These are phyloP conservation scores for Haplosporangium sp. DNA, from an alignment of 371 early-diverging fungal genomes.

Conservation along the genomic window DNA sequence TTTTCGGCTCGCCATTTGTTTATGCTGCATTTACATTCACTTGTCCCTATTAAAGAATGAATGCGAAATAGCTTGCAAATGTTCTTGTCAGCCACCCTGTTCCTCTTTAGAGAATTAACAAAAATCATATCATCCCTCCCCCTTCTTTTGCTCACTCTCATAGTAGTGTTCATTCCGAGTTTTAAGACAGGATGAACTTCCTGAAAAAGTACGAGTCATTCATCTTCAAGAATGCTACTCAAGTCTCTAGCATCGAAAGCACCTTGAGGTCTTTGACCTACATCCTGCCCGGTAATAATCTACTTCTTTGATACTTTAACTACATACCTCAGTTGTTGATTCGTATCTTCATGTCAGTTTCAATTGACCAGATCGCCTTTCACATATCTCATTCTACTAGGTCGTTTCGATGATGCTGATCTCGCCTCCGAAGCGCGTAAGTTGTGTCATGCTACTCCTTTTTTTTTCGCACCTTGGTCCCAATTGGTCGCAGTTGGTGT, in stretches of 20 bases:
- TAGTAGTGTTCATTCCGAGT: not conserved
- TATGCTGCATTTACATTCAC: too few relatives aligned
- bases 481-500: not conserved
- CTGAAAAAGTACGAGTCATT: slow-evolving; percentile 82
- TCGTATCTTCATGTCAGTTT: too few relatives aligned
- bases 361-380: too few relatives aligned
- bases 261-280: slow-evolving; percentile 90
- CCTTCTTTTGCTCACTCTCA: not conserved
- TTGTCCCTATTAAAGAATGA: too few relatives aligned
- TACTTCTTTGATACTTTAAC: too few relatives aligned
- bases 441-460: slow-evolving; percentile 10
- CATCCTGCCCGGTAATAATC: slow-evolving; percentile 83
- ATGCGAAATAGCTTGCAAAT: too few relatives aligned
- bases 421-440: slow-evolving; percentile 92
- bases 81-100: too few relatives aligned
- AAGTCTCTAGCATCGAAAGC: slow-evolving; percentile 90
- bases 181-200: slow-evolving; percentile 57
- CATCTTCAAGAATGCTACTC: slow-evolving; percentile 87
- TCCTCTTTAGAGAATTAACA: not conserved
- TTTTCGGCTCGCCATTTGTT: not conserved
- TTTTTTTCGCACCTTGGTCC: not conserved
- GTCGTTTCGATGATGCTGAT: slow-evolving; percentile 94
- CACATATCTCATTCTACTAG: slow-evolving; percentile 54
- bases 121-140: not conserved
- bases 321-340: too few relatives aligned